Evolutionary conservation across 441 rosid species (phyloP), one percentile per base, ranked within the genome.

Genomic region (Brassica hybrid): DNA sequence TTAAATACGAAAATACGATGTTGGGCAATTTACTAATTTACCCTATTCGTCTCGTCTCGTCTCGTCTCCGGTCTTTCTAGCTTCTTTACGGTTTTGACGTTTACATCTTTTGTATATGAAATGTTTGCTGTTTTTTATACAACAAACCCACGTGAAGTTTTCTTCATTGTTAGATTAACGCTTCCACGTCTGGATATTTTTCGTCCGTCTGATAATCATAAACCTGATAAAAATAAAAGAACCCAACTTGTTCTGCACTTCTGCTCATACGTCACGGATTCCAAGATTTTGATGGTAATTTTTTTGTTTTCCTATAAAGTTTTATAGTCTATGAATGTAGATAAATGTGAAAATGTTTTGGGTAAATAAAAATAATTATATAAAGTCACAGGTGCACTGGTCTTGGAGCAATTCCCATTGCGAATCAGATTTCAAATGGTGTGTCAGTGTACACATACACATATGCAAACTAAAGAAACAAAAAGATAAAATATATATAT

Each of bases 361-460:
- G 72, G 75, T 74, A 45, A 45, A 69, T 63, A 36, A 69, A 68
- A 27, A 52, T 52, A 52, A 52, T 52, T 1, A 2, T 67, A 6
- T 45, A 23, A 18, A 74, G 76, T 80, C 76, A 70, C 60, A 71
- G 78, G 83, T 84, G 89, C 93, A 87, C 88, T 79, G 89, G 94
- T 89, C 90, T 82, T 64, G 93, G 88, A 83, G 84, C 96, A 88
- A 80, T 89, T 87, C 82, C 93, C 94, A 72, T 87, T 19, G 90
- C 89, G 83, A 61, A 79, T 83, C 74, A 64, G 80, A 71, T 82
- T 89, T 77, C 85, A 81, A 81, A 76, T 67, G 65, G 56, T 69
- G 67, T 84, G 94, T 87, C 91, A 87, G 91, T 72, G 62, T 61
- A 19, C 70, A 71, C 65, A 69, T 38, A 34, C 48, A 36, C 12